These are phyloP conservation scores for Ajuga chamaepitys DNA, from an alignment of 257 asterid species.

Conservation along the genomic window DNA sequence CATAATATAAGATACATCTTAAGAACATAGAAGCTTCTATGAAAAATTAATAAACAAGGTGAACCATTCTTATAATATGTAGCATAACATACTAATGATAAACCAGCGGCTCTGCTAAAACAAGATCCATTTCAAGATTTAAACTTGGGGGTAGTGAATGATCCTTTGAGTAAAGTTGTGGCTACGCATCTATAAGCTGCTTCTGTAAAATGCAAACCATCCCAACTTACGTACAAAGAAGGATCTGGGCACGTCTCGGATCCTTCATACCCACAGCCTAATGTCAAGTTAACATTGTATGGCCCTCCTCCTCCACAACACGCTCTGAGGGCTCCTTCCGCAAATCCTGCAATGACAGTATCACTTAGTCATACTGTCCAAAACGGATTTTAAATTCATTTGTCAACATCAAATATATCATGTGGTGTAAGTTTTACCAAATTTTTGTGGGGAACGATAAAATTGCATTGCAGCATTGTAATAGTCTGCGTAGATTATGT, in stretches of 20 bases:
- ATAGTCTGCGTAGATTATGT: conserved; percentile 43
- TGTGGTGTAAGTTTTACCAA: conserved; percentile 14
- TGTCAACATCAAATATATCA: no score
- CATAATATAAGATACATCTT: no score
- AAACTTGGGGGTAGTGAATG: background rate
- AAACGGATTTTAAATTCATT: no score
- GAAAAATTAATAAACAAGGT: no score
- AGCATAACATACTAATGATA: no score
- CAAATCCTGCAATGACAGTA: conserved; percentile 25
- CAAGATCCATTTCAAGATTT: no score
- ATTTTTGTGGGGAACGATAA: conserved; percentile 14
- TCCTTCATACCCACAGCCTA: background rate
- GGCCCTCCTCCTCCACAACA: conserved; percentile 37
- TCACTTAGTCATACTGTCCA: background rate
- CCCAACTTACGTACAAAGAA: conserved; percentile 28
- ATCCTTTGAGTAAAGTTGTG: conserved; percentile 10
- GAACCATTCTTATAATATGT: no score
- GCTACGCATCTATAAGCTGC: conserved; percentile 28
- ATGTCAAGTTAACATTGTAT: conserved; percentile 2
- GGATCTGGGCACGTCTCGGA: conserved; percentile 24
- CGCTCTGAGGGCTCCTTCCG: conserved; percentile 9
- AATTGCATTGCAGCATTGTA: conserved; percentile 36
- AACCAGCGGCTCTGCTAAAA: no score
- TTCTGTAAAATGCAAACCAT: conserved; percentile 37
- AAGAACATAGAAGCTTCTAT: no score